Conservation (phyloP, 331 rosid species). For the Acacia concinna region DNA sequence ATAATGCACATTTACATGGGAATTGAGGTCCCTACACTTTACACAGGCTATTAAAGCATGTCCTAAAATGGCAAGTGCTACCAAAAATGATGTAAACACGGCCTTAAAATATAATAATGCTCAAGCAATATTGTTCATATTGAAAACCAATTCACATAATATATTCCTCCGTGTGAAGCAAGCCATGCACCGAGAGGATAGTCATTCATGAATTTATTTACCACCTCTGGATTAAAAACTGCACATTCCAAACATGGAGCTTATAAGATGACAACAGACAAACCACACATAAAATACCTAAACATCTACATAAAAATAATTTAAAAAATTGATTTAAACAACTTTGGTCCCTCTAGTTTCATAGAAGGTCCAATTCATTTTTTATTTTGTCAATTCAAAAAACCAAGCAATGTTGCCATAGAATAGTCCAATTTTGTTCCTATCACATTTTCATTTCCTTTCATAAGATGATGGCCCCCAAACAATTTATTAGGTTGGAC, state of each 20-base stretch:
- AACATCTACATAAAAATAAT: neutral
- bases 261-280: constrained; percentile 8
- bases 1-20: neutral
- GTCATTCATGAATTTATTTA: constrained; percentile 26
- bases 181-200: constrained; percentile 68
- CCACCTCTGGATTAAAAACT: constrained; percentile 39
- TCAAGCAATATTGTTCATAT: neutral
- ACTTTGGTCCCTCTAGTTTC: neutral
- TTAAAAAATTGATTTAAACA: neutral
- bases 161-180: constrained; percentile 77
- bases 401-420: neutral
- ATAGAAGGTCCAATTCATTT: neutral
- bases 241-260: constrained; percentile 23
- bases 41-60: neutral
- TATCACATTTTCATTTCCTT: neutral
- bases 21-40: neutral
- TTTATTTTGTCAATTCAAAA: too few species aligned
- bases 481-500: neutral
- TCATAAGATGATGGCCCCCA: neutral
- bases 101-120: neutral
- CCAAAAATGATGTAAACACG: neutral
- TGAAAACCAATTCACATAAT: constrained; percentile 61
- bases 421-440: neutral
- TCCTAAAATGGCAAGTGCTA: neutral
- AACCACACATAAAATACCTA: neutral